These are phyloP conservation scores for Epichloe gansuensis DNA, from an alignment of 2,329 filamentous ascomycete genomes.

Conservation along the genomic window DNA sequence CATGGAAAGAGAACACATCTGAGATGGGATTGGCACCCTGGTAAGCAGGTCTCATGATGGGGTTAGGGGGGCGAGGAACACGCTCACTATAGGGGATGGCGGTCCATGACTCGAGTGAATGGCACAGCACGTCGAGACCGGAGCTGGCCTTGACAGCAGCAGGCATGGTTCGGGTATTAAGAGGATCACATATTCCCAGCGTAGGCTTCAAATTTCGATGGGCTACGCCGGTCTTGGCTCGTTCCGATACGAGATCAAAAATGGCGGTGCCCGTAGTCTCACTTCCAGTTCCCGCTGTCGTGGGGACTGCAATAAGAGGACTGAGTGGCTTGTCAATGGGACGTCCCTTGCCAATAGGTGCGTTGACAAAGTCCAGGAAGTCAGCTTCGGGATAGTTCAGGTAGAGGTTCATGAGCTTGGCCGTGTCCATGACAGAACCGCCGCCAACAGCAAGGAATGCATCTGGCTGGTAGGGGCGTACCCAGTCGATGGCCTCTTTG, in stretches of 20 bases:
- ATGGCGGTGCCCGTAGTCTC: constrained; percentile 98
- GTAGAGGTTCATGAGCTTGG: constrained; percentile 97
- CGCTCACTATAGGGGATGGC: constrained; percentile 90
- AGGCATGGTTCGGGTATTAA: constrained; percentile 95
- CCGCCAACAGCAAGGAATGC: constrained; percentile 82
- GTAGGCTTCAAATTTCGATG: constrained; percentile 94
- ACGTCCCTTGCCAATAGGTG: constrained; percentile 75
- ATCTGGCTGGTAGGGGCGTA: constrained; percentile 68
- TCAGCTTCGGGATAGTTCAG: constrained; percentile 80
- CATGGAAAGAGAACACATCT: constrained; percentile 88
- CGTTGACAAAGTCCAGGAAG: constrained; percentile 96
- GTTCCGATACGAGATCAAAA: constrained; percentile 82
- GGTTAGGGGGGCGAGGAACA: constrained; percentile 77
- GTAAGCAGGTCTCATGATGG: constrained; percentile 83
- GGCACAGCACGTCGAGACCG: constrained; percentile 88
- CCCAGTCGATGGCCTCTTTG: constrained; percentile 78
- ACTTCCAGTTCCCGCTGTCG: constrained; percentile 73
- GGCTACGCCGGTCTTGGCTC: constrained; percentile 89
- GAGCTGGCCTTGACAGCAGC: constrained; percentile 83
- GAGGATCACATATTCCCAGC: constrained; percentile 68
- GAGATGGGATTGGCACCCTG: constrained; percentile 96
- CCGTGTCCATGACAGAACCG: constrained; percentile 94
- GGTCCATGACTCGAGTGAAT: constrained; percentile 92
- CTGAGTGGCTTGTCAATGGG: constrained; percentile 58
- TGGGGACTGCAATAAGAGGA: constrained; percentile 72